Evolutionary conservation across 805 yeast species (phyloP).

Genomic region (Ogataea pilisensis): DNA sequence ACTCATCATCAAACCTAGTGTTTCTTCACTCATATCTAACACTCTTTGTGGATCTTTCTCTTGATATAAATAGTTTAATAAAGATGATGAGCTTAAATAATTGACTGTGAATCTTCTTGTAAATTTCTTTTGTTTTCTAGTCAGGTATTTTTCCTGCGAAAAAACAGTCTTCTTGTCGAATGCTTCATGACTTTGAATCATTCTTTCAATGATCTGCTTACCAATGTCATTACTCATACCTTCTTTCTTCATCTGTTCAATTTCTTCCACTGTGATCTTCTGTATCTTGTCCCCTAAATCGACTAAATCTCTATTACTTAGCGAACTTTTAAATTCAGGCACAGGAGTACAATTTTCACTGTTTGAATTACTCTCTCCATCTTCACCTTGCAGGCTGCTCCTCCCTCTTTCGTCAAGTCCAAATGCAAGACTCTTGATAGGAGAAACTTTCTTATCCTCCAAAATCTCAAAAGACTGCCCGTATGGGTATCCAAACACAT

Average conservation of each 20-base stretch:
- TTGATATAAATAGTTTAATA: slow-evolving; percentile 61
- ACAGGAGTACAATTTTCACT: slow-evolving; percentile 22
- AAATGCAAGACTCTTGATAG: slow-evolving; percentile 38
- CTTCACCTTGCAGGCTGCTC: slow-evolving; percentile 23
- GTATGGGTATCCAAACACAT: slow-evolving; percentile 72
- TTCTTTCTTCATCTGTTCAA: slow-evolving; percentile 72
- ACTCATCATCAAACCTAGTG: slow-evolving; percentile 71
- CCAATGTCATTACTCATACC: slow-evolving; percentile 63
- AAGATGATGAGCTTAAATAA: slow-evolving; percentile 62
- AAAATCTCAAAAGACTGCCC: slow-evolving; percentile 88
- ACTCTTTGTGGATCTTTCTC: slow-evolving; percentile 74
- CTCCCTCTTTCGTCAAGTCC: slow-evolving; percentile 26
- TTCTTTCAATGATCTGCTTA: slow-evolving; percentile 72
- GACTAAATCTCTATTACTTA: slow-evolving; percentile 60
- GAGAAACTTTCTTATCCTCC: slow-evolving; percentile 49
- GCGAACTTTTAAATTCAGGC: slow-evolving; percentile 40
- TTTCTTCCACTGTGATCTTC: slow-evolving; percentile 70
- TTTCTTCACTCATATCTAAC: slow-evolving; percentile 80
- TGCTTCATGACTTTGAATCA: slow-evolving; percentile 78
- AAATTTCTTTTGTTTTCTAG: slow-evolving; percentile 89
- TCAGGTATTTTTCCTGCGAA: slow-evolving; percentile 88
- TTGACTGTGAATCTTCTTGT: slow-evolving; percentile 81
- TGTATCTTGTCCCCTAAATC: slow-evolving; percentile 72
- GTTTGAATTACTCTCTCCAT: slow-evolving; percentile 17
- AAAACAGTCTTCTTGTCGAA: slow-evolving; percentile 85